Percentiles rank a stretch among this genome's conserved stretches.
phyloP scores from a whole-genome alignment of 345 rosid species.

The Gossypium herbaceum region DNA sequence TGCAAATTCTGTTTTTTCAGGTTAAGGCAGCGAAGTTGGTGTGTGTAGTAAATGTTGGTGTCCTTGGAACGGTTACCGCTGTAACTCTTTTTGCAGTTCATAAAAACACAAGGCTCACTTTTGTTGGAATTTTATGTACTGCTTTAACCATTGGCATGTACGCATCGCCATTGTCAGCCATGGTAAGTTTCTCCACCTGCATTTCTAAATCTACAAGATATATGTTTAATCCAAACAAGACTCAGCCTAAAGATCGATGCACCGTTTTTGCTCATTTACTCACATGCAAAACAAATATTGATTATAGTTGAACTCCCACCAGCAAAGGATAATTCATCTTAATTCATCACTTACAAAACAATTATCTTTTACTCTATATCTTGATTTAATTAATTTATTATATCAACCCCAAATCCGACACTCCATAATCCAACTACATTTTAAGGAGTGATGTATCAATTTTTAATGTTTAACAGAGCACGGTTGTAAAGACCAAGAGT shows the following conservation, averaged over 20 bases:
- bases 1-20: conserved; percentile 21
- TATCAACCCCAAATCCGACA: too few species aligned
- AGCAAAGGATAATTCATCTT: too few species aligned
- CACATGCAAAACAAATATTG: too few species aligned
- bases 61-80: conserved; percentile 40
- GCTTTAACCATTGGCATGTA: conserved; percentile 54
- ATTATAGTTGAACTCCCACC: too few species aligned
- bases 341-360: too few species aligned
- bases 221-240: not conserved
- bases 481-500: conserved; percentile 31
- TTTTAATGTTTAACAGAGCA: conserved; percentile 20
- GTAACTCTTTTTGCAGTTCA: conserved; percentile 40
- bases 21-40: conserved; percentile 36
- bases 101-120: conserved; percentile 26
- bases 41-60: conserved; percentile 36
- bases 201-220: not conserved
- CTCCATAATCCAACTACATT: not conserved
- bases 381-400: too few species aligned
- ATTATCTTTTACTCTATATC: too few species aligned
- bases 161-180: conserved; percentile 46
- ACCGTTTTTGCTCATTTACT: not conserved
- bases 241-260: not conserved
- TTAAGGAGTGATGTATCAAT: not conserved
- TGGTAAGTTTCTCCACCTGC: conserved; percentile 30
- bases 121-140: conserved; percentile 48